Conservation (phyloP, 1,284 basidiomycete species). For the Rhodotorula mucilaginosa region DNA sequence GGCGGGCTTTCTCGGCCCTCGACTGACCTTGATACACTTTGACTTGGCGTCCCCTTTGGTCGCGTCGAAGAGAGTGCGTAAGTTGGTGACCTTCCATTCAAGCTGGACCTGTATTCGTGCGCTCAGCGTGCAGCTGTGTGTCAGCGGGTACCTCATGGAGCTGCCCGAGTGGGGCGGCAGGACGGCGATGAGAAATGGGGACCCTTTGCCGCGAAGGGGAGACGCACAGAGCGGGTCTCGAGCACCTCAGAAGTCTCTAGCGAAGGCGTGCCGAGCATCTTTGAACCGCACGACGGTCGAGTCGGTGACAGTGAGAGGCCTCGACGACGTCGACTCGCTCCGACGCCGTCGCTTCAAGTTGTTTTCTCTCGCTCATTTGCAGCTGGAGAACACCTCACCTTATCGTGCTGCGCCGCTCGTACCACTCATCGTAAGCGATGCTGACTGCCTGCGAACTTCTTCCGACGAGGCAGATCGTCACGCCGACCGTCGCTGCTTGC, state of each 20-base stretch:
- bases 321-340: too few species aligned
- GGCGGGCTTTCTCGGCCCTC: too few species aligned
- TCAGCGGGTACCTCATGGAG: neutral
- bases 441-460: too few species aligned
- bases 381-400: too few species aligned
- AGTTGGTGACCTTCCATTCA: constrained; percentile 47
- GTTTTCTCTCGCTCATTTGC: too few species aligned
- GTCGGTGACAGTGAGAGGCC: neutral
- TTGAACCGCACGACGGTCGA: too few species aligned
- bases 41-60: constrained; percentile 49
- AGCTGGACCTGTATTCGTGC: constrained; percentile 38
- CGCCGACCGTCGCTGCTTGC: too few species aligned
- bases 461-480: too few species aligned
- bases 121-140: neutral
- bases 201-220: neutral
- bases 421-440: too few species aligned
- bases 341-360: too few species aligned
- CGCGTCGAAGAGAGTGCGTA: constrained; percentile 49
- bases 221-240: constrained; percentile 17
- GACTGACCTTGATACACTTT: constrained; percentile 48
- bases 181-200: neutral
- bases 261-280: too few species aligned
- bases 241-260: constrained; percentile 1
- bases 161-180: neutral
- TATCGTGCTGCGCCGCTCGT: too few species aligned